Evolutionary conservation across 176 grass and related monocot genomes (phyloP).

Genomic region (Oryza meridionalis): DNA sequence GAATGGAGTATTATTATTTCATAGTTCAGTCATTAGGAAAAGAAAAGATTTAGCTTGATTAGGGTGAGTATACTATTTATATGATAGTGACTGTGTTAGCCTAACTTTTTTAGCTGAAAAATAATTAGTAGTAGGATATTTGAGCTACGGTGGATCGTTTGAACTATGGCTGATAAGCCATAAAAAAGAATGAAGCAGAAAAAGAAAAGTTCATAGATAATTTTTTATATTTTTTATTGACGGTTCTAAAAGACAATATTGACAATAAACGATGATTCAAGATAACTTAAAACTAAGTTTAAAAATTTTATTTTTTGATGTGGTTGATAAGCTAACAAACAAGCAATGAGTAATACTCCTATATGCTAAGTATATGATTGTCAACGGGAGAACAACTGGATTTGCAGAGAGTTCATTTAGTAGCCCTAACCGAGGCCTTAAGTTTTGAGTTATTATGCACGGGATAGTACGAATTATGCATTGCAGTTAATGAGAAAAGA

Average conservation of each 20-base stretch:
- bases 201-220: no score
- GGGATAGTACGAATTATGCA: not conserved
- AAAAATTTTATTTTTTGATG: no score
- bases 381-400: not conserved
- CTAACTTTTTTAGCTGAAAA: not conserved
- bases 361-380: not conserved
- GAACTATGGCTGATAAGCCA: no score
- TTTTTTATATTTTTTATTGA: no score
- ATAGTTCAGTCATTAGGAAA: not conserved
- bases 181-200: no score
- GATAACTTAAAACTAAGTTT: no score
- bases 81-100: not conserved
- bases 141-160: not conserved
- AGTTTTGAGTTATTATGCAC: not conserved
- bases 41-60: not conserved
- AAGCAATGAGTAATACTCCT: no score
- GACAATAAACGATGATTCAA: no score
- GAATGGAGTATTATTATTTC: not conserved
- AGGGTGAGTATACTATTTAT: not conserved
- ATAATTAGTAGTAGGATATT: not conserved
- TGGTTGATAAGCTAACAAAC: no score
- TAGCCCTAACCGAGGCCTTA: not conserved
- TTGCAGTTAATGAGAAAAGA: not conserved
- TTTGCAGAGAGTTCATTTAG: not conserved
- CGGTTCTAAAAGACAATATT: no score